These are phyloP conservation scores for Russula virescens DNA, from an alignment of 768 basidiomycete species.

Conservation along the genomic window DNA sequence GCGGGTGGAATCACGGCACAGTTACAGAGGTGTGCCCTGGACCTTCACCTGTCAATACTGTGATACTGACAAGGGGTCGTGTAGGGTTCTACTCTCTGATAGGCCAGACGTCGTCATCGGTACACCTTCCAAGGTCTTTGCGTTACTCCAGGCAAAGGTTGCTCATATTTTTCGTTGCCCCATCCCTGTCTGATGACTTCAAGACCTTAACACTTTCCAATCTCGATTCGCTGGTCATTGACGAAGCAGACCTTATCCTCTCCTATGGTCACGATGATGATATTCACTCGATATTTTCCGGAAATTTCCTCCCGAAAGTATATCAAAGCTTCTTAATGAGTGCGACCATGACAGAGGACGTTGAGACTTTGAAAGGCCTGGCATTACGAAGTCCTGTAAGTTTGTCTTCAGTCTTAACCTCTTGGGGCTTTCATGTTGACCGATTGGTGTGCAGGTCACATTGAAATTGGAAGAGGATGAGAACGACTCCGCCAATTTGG, in stretches of 20 bases:
- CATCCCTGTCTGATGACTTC: not conserved
- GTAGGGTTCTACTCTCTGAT: constrained; percentile 54
- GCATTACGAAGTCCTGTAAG: constrained; percentile 81
- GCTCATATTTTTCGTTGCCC: not conserved
- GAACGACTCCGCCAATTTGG: constrained; percentile 73
- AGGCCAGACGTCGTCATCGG: constrained; percentile 75
- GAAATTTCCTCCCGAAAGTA: constrained; percentile 67
- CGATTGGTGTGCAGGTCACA: constrained; percentile 51
- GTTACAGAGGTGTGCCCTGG: constrained; percentile 57
- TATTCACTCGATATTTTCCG: constrained; percentile 64
- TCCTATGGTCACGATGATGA: constrained; percentile 97
- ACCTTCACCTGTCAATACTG: not conserved
- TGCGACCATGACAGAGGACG: constrained; percentile 95
- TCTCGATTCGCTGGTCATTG: constrained; percentile 86
- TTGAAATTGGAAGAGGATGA: constrained; percentile 84
- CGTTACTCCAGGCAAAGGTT: constrained; percentile 67
- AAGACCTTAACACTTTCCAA: constrained; percentile 60
- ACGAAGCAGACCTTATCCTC: constrained; percentile 95
- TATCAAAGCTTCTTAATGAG: constrained; percentile 95
- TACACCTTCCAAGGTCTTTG: constrained; percentile 67
- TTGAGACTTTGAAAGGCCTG: constrained; percentile 85
- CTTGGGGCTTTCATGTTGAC: not conserved
- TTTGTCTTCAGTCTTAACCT: constrained; percentile 11
- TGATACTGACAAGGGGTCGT: not conserved
- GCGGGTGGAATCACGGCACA: constrained; percentile 65